These are phyloP conservation scores for Comarum palustre DNA, from an alignment of 306 rosid genomes.

Conservation along the genomic window DNA sequence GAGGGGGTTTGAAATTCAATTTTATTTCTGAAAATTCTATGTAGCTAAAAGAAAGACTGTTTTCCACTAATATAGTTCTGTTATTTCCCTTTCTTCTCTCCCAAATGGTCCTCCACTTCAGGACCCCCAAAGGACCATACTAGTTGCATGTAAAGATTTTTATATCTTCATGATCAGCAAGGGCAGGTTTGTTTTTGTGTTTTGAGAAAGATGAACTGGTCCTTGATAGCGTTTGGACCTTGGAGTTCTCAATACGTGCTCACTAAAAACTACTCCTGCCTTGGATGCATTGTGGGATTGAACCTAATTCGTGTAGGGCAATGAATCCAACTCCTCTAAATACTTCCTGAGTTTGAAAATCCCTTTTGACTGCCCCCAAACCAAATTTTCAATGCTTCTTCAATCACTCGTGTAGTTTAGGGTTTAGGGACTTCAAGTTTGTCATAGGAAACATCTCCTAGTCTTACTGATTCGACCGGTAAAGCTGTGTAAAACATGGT, in stretches of 20 bases:
- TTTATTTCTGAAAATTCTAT: slow-evolving; percentile 23
- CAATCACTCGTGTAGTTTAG: slow-evolving; percentile 15
- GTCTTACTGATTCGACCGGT: not conserved
- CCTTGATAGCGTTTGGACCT: slow-evolving; percentile 8
- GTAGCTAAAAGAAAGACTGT: slow-evolving; percentile 30
- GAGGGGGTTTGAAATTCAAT: slow-evolving; percentile 21
- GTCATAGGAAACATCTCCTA: not conserved
- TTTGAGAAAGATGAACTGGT: slow-evolving; percentile 13
- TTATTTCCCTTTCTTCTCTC: slow-evolving; percentile 35
- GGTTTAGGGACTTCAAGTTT: not conserved
- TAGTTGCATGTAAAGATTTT: slow-evolving; percentile 6
- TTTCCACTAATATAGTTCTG: slow-evolving; percentile 29
- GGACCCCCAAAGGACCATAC: slow-evolving; percentile 21
- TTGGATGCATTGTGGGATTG: slow-evolving; percentile 26
- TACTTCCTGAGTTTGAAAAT: slow-evolving; percentile 24
- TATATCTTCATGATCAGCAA: not conserved
- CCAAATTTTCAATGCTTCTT: slow-evolving; percentile 21
- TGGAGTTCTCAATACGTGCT: slow-evolving; percentile 18
- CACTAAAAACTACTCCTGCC: slow-evolving; percentile 28
- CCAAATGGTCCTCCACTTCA: slow-evolving; percentile 35
- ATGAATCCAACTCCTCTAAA: slow-evolving; percentile 27
- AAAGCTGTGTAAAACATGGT: not conserved
- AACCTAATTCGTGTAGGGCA: slow-evolving; percentile 30
- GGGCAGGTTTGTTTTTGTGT: not conserved
- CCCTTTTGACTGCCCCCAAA: slow-evolving; percentile 23